Percentiles rank a stretch among this genome's conserved stretches.
Evolutionary conservation across 2,329 filamentous ascomycete species (phyloP).

Genomic region (Elsinoe necatrix): DNA sequence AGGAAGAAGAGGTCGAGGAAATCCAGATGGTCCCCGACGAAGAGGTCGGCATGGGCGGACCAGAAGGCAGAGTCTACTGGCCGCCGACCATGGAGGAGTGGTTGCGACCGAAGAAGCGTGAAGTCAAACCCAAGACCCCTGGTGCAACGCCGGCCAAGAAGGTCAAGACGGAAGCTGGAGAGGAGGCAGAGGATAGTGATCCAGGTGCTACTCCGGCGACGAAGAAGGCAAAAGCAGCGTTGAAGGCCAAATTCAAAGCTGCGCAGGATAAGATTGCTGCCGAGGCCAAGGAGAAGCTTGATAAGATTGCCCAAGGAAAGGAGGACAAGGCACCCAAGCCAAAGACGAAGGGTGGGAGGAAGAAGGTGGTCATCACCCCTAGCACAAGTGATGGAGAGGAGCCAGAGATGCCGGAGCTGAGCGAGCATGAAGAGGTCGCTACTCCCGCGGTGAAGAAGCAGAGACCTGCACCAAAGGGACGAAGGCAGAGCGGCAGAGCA

Average conservation of each 20-base stretch:
- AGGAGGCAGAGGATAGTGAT: conserved; percentile 26
- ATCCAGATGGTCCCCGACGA: conserved; percentile 48
- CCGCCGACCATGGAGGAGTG: conserved; percentile 83
- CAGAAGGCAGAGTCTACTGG: conserved; percentile 79
- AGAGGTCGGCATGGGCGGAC: conserved; percentile 79
- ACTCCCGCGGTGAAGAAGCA: conserved; percentile 11
- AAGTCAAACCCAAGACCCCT: conserved; percentile 48
- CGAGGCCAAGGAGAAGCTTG: conserved; percentile 20
- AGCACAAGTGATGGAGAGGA: conserved; percentile 32
- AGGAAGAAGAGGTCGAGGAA: conserved; percentile 33
- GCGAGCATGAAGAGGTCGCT: conserved; percentile 28
- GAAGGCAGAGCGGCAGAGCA: conserved; percentile 31
- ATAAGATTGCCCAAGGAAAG: conserved; percentile 20
- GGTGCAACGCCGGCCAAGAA: conserved; percentile 22
- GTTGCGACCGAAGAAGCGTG: conserved; percentile 70
- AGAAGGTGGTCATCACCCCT: conserved; percentile 37
- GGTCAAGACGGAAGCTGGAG: conserved; percentile 26
- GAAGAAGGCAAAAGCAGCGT: conserved; percentile 33
- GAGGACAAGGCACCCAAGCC: conserved; percentile 3
- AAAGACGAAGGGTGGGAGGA: conserved; percentile 18
- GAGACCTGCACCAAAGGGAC: background rate
- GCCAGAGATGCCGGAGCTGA: background rate
- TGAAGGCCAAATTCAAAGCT: conserved; percentile 21
- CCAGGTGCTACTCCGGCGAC: conserved; percentile 32
- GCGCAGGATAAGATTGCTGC: conserved; percentile 13